Percentiles rank a stretch among this genome's conserved stretches.
phyloP scores from a whole-genome alignment of 805 yeast genomes.

The Metschnikowia kunwiensis region DNA sequence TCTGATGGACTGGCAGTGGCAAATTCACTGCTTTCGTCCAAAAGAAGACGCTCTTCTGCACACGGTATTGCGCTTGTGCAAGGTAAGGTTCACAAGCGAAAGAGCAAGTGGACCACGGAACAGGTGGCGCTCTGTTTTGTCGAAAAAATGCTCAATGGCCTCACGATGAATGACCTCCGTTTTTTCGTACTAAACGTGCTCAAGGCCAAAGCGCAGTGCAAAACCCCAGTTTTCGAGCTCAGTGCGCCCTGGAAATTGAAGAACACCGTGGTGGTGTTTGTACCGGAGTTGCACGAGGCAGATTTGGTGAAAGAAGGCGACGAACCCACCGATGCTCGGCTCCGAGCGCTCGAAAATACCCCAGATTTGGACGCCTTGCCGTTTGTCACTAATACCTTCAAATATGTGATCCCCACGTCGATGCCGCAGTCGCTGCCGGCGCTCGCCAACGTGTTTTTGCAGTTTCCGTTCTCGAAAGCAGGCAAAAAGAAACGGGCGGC shows the following conservation, averaged over 20 bases:
- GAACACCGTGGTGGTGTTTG: constrained; percentile 54
- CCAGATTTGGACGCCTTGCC: constrained; percentile 19
- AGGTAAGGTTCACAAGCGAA: constrained; percentile 27
- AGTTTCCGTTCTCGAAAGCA: constrained; percentile 53
- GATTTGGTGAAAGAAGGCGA: background rate
- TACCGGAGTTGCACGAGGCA: constrained; percentile 56
- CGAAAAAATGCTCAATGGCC: background rate
- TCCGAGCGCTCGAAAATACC: constrained; percentile 3
- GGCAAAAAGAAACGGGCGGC: constrained; percentile 46
- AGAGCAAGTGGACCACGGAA: constrained; percentile 31
- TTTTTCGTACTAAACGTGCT: constrained; percentile 8
- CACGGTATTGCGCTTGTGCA: constrained; percentile 23
- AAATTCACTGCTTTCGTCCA: constrained; percentile 12
- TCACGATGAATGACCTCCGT: constrained; percentile 10
- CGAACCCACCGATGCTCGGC: background rate
- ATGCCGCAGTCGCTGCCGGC: constrained; percentile 61
- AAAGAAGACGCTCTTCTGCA: constrained; percentile 41
- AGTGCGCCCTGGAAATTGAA: constrained; percentile 13
- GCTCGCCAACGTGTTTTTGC: constrained; percentile 52
- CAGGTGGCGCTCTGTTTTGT: constrained; percentile 15
- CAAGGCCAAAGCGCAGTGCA: constrained; percentile 6
- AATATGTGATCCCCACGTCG: constrained; percentile 44
- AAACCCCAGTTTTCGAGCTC: constrained; percentile 9
- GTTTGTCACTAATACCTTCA: constrained; percentile 40
- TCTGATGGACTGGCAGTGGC: no score